Base-by-base conservation (phyloP, 345 rosid species). In the Sonneratia caseolaris region DNA sequence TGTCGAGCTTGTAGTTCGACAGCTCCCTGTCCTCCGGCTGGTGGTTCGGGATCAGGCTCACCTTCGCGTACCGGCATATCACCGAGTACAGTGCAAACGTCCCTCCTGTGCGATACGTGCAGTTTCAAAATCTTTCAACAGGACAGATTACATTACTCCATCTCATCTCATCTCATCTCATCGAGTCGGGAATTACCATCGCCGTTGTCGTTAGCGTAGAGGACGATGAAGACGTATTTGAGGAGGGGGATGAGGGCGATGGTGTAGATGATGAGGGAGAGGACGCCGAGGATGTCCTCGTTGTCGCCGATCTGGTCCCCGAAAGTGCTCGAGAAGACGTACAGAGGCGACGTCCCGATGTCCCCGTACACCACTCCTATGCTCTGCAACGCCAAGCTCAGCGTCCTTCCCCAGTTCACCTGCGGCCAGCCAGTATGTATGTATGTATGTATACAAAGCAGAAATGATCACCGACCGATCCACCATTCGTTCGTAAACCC, bases 271-370 rank as follows among this genome's bases (percentile, higher is more conserved):
- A 91, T 91, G 37, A 89, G 86, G 1, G 96, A 93, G 19, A 91
- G 48, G 16, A 87, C 94, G 0, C 89, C 96, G 2, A 89, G 43
- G 22, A 91, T 32, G 75, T 93, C 91, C 0, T 86, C 84, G 36
- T 64, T 68, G 62, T 84, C 43, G 0, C 43, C 0, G 37, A 91
- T 86, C 0, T 86, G 86, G 0, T 81, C 27, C 0, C 84, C 59
- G 76, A 91, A 93, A 67, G 92, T 83, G 81, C 92, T 84, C 11
- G 78, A 64, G 42, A 35, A 87, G 15, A 91, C 92, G 32, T 91
- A 93, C 5, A 93, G 85, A 0, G 98, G 96, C 0, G 97, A 89
- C 4, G 97, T 91, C 53, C 94, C 94, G 0, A 89, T 87, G 70
- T 93, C 98, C 37, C 96, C 92, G 12, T 87, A 91, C 14, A 88